These are phyloP conservation scores for Botrytis paeoniae DNA, from an alignment of 2,329 filamentous ascomycete species.

Conservation along the genomic window DNA sequence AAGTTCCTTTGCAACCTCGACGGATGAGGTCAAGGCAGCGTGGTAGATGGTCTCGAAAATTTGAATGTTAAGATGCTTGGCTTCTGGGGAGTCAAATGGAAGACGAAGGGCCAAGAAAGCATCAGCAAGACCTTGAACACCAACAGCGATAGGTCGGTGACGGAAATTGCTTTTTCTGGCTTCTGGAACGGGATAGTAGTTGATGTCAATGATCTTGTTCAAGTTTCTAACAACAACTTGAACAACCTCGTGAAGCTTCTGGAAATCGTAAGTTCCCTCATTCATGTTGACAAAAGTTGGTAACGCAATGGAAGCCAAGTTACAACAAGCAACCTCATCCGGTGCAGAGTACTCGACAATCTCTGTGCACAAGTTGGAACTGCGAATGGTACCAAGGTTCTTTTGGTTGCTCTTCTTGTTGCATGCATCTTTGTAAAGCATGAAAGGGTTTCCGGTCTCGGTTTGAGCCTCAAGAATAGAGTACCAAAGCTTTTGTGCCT, in stretches of 20 bases:
- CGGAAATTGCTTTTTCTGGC: conserved; percentile 96
- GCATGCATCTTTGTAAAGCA: conserved; percentile 98
- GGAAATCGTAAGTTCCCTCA: conserved; percentile 85
- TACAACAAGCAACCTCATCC: conserved; percentile 98
- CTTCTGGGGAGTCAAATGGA: conserved; percentile 95
- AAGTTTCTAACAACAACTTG: conserved; percentile 92
- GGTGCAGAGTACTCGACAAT: conserved; percentile 97
- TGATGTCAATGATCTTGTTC: conserved; percentile 98
- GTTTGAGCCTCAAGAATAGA: conserved; percentile 97
- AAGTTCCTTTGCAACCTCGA: conserved; percentile 77
- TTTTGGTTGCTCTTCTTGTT: conserved; percentile 99
- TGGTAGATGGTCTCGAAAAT: conserved; percentile 99
- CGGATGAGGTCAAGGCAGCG: conserved; percentile 84
- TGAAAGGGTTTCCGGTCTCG: conserved; percentile 98
- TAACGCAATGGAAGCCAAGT: conserved; percentile 89
- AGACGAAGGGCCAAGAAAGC: conserved; percentile 95
- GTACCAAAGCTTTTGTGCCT: conserved; percentile 99
- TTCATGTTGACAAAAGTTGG: conserved; percentile 87
- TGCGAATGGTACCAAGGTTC: conserved; percentile 97
- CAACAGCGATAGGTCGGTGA: conserved; percentile 91
- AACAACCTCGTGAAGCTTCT: conserved; percentile 92
- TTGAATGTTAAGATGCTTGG: conserved; percentile 90
- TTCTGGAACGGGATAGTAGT: conserved; percentile 96
- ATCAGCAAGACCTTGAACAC: conserved; percentile 96
- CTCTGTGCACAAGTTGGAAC: conserved; percentile 98